These are phyloP conservation scores for Kodamaea derodonti DNA, from an alignment of 1,139 yeast genomes.

Conservation along the genomic window DNA sequence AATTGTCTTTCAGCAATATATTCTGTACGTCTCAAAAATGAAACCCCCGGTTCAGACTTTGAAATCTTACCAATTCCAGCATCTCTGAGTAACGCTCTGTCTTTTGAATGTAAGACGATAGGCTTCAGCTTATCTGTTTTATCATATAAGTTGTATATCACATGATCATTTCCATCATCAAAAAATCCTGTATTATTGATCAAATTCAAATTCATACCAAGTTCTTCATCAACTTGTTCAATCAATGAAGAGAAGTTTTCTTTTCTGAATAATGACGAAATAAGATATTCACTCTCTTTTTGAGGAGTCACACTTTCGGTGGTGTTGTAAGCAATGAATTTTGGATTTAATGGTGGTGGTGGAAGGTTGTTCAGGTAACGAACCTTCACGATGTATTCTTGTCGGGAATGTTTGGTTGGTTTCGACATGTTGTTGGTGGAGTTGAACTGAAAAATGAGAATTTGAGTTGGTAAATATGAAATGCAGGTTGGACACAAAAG, in stretches of 20 bases:
- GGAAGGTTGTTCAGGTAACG: constrained; percentile 87
- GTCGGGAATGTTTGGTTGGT: constrained; percentile 48
- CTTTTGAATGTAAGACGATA: constrained; percentile 66
- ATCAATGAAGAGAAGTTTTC: constrained; percentile 68
- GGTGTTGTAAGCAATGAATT: constrained; percentile 56
- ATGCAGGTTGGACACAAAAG: too few relatives aligned
- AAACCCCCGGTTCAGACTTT: constrained; percentile 61
- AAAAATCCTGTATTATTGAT: constrained; percentile 65
- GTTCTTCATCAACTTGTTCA: constrained; percentile 62
- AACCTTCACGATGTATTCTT: constrained; percentile 84
- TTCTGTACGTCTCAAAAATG: constrained; percentile 91
- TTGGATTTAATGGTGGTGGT: constrained; percentile 92
- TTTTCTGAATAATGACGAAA: constrained; percentile 72
- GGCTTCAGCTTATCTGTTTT: constrained; percentile 15
- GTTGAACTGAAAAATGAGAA: too few relatives aligned
- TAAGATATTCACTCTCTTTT: constrained; percentile 57
- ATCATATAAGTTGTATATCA: constrained; percentile 30
- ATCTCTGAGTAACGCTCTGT: constrained; percentile 72
- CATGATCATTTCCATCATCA: constrained; percentile 55
- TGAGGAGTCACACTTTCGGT: constrained; percentile 36
- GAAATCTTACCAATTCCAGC: constrained; percentile 54
- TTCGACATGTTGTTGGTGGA: constrained; percentile 6
- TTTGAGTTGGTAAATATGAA: too few relatives aligned
- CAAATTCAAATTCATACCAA: constrained; percentile 80
- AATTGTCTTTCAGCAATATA: constrained; percentile 58